These are phyloP conservation scores for Aureobasidium pullulans DNA, from an alignment of 2,329 filamentous ascomycete genomes.

Conservation along the genomic window DNA sequence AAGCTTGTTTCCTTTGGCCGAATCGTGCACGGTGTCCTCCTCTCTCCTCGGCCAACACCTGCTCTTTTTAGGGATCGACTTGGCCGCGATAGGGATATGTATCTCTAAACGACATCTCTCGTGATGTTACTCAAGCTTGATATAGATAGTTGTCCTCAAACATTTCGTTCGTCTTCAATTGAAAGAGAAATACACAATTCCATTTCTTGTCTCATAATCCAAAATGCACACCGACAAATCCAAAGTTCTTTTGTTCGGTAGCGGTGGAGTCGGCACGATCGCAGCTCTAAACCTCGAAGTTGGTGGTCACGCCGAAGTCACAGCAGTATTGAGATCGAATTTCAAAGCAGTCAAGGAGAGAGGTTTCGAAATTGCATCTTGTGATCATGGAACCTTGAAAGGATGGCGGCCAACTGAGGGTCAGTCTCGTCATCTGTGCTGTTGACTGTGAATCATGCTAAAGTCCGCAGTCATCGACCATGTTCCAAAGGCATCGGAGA, in stretches of 20 bases:
- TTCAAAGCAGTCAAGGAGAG: conserved; percentile 39
- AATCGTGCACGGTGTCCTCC: background rate
- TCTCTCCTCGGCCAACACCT: conserved; percentile 8
- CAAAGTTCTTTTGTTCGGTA: conserved; percentile 45
- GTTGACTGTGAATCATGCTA: conserved; percentile 11
- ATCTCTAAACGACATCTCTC: background rate
- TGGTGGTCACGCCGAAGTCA: conserved; percentile 45
- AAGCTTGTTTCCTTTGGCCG: background rate
- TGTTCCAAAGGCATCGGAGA: conserved; percentile 39
- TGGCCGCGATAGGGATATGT: conserved; percentile 7
- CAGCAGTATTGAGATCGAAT: conserved; percentile 51
- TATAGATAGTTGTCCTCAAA: conserved; percentile 2
- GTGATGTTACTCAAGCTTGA: conserved; percentile 1
- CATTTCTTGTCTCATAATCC: background rate
- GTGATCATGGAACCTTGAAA: conserved; percentile 46
- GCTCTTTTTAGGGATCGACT: background rate
- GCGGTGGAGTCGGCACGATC: conserved; percentile 51
- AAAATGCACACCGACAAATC: conserved; percentile 16
- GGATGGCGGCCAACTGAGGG: conserved; percentile 39
- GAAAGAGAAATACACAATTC: background rate
- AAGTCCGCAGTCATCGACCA: conserved; percentile 36
- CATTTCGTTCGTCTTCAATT: background rate
- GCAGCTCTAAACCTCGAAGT: conserved; percentile 48
- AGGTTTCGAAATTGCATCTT: conserved; percentile 49
- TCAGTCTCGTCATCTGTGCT: background rate